A percentile compares a stretch with the other conserved stretches of the same genome.
phyloP scores from a whole-genome alignment of 306 rosid species.

The Rosa lucieae region DNA sequence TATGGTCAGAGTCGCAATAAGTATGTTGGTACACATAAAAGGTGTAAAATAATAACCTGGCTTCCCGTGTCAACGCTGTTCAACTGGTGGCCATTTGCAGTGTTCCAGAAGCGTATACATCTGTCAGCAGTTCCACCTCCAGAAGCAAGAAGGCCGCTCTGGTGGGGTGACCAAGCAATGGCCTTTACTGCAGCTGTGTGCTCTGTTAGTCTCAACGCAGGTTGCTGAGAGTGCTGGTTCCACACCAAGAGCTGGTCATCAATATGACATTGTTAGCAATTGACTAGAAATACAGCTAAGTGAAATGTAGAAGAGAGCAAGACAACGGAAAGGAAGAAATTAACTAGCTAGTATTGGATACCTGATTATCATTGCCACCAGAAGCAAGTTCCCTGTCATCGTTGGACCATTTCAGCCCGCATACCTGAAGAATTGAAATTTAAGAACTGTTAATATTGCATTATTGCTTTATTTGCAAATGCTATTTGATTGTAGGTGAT shows the following conservation, averaged over 20 bases:
- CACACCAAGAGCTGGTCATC: slow-evolving; percentile 80
- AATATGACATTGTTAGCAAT: slow-evolving; percentile 18
- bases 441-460: background rate
- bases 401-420: slow-evolving; percentile 96
- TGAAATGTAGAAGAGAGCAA: background rate
- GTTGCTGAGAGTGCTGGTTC: slow-evolving; percentile 96
- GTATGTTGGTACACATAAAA: background rate
- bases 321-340: background rate
- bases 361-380: slow-evolving; percentile 99
- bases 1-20: background rate
- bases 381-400: slow-evolving; percentile 99
- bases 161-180: slow-evolving; percentile 99
- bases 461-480: background rate
- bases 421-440: slow-evolving; percentile 36
- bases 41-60: slow-evolving; percentile 53
- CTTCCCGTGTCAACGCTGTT: slow-evolving; percentile 91
- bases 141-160: slow-evolving; percentile 85
- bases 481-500: background rate
- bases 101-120: slow-evolving; percentile 98
- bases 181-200: slow-evolving; percentile 99
- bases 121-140: slow-evolving; percentile 99
- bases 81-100: slow-evolving; percentile 89
- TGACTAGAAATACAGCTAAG: background rate
- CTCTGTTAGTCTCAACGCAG: slow-evolving; percentile 74
- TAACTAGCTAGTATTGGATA: slow-evolving; percentile 12